phyloP scores from a whole-genome alignment of 495 filamentous ascomycete species.

The Hyaloscypha hepaticicola region DNA sequence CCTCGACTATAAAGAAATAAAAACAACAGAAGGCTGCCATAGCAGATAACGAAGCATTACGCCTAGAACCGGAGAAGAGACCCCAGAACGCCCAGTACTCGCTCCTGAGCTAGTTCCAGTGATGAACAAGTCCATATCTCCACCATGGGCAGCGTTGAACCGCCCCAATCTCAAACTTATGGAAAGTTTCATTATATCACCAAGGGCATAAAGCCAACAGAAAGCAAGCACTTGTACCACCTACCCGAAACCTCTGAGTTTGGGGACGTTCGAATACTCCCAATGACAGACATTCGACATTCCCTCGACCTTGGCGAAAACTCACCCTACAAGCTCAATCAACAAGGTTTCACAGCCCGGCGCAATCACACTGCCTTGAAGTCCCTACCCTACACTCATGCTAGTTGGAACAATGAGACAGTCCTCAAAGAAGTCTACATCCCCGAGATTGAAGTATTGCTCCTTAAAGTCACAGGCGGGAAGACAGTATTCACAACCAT shows the following conservation, averaged over 20 bases:
- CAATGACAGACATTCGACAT: constrained; percentile 15
- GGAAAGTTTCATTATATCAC: constrained; percentile 7
- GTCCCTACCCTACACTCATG: constrained; percentile 12
- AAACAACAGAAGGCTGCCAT: too few species aligned
- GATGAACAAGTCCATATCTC: not conserved
- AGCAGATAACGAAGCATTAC: too few species aligned
- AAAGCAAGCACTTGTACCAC: constrained; percentile 11
- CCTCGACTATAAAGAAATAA: too few species aligned
- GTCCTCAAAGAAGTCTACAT: constrained; percentile 21
- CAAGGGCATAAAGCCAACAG: not conserved
- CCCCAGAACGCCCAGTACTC: too few species aligned
- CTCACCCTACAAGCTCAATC: constrained; percentile 6
- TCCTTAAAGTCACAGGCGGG: constrained; percentile 19
- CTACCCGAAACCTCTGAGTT: constrained; percentile 21
- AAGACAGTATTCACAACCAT: constrained; percentile 18
- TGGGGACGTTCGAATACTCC: constrained; percentile 12
- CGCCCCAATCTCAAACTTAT: not conserved
- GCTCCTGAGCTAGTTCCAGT: too few species aligned
- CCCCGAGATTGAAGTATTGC: constrained; percentile 19
- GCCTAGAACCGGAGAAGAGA: too few species aligned
- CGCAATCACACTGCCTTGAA: constrained; percentile 16
- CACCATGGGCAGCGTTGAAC: not conserved
- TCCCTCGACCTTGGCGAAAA: constrained; percentile 2
- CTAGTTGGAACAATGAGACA: constrained; percentile 13
- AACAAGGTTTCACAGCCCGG: constrained; percentile 25